A percentile compares a stretch with the other conserved stretches of the same genome.
Evolutionary conservation across 495 filamentous ascomycete species (phyloP).

Genomic region (Aspergillus coremiiformis): DNA sequence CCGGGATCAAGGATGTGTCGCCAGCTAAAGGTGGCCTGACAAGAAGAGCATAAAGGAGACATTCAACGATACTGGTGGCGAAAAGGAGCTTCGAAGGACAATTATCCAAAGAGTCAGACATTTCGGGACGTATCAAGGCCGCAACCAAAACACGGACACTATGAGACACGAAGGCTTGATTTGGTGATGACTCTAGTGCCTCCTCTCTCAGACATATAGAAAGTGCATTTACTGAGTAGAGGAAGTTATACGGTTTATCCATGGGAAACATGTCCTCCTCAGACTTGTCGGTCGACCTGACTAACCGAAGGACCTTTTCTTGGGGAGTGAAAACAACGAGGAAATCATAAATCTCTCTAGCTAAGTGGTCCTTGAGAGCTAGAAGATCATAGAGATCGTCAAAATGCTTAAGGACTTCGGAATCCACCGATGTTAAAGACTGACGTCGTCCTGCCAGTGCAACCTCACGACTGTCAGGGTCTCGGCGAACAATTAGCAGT

Average conservation of each 20-base stretch:
- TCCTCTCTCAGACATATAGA: conserved; percentile 43
- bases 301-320: conserved; percentile 49
- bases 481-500: conserved; percentile 49
- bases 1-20: conserved; percentile 10
- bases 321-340: conserved; percentile 66
- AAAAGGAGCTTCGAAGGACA: conserved; percentile 22
- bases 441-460: conserved; percentile 21
- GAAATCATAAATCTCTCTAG: conserved; percentile 70
- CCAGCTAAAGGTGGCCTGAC: conserved; percentile 12
- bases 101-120: conserved; percentile 16
- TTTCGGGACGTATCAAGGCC: conserved; percentile 33
- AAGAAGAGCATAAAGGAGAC: conserved; percentile 27
- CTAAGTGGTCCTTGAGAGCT: conserved; percentile 62
- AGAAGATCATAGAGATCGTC: conserved; percentile 78
- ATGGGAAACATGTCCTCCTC: conserved; percentile 58
- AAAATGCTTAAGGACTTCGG: conserved; percentile 77
- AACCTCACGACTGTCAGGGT: conserved; percentile 31
- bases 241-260: conserved; percentile 60
- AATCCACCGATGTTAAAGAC: conserved; percentile 50
- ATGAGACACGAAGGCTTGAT: conserved; percentile 35
- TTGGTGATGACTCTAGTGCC: conserved; percentile 28
- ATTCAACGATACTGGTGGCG: conserved; percentile 30
- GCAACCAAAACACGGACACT: conserved; percentile 36
- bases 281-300: conserved; percentile 46
- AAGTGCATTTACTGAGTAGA: conserved; percentile 67